Evolutionary conservation across 257 asterid genomes (phyloP).

Genomic region (Dorcoceras hygrometricum): DNA sequence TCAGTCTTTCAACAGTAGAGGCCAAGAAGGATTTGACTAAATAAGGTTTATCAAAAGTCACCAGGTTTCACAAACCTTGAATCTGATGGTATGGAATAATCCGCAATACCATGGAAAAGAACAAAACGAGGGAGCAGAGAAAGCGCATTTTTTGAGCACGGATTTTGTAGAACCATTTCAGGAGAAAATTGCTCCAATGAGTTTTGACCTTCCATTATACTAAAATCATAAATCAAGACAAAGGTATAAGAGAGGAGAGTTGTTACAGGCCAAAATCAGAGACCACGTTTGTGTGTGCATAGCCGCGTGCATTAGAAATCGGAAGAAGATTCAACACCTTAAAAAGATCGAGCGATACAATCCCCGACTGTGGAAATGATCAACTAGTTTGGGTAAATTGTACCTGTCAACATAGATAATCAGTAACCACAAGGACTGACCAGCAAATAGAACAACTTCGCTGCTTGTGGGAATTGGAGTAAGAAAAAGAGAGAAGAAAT

Average conservation of each 20-base stretch:
- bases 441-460: too few species aligned
- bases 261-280: too few species aligned
- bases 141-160: slow-evolving; percentile 37
- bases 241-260: too few species aligned
- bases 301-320: too few species aligned
- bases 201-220: slow-evolving; percentile 95
- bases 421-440: too few species aligned
- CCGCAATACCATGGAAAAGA: slow-evolving; percentile 80
- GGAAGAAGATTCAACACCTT: slow-evolving; percentile 55
- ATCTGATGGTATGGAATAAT: slow-evolving; percentile 73
- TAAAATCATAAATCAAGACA: slow-evolving; percentile 31
- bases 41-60: neutral
- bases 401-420: too few species aligned
- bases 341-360: slow-evolving; percentile 85
- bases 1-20: too few species aligned
- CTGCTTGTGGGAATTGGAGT: too few species aligned
- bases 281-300: too few species aligned
- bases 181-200: slow-evolving; percentile 74
- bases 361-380: slow-evolving; percentile 89
- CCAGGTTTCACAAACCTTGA: slow-evolving; percentile 53
- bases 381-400: slow-evolving; percentile 72
- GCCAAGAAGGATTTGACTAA: neutral
- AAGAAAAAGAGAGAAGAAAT: too few species aligned
- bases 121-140: slow-evolving; percentile 64
- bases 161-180: slow-evolving; percentile 53